phyloP scores from a whole-genome alignment of 352 stramenopile genomes.

The Pythium dissotocum region DNA sequence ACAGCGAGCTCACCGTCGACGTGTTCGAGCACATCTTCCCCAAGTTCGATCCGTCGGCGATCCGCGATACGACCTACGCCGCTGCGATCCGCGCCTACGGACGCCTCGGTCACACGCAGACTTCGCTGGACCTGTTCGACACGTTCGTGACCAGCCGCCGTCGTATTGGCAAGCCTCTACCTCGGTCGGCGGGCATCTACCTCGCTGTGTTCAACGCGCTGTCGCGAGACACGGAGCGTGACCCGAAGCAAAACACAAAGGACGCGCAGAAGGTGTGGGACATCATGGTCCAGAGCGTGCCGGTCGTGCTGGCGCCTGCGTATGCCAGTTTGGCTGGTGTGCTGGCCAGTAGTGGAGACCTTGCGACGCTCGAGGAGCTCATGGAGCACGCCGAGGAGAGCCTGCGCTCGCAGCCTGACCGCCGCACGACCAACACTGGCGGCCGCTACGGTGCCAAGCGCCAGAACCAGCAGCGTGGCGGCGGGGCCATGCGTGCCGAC shows the following conservation, averaged over 20 bases:
- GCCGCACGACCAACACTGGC: background rate
- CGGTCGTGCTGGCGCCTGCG: conserved; percentile 62
- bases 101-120: conserved; percentile 62
- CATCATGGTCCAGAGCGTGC: conserved; percentile 69
- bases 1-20: conserved; percentile 55
- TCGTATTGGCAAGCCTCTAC: conserved; percentile 28
- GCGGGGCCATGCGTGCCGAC: conserved; percentile 1
- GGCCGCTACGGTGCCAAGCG: background rate
- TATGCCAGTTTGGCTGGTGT: conserved; percentile 84
- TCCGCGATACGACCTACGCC: conserved; percentile 60
- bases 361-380: conserved; percentile 64
- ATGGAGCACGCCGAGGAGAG: conserved; percentile 51
- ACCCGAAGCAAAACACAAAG: conserved; percentile 61
- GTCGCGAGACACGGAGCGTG: conserved; percentile 60
- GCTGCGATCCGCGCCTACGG: conserved; percentile 72
- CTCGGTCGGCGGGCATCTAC: conserved; percentile 58
- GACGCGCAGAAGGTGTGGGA: conserved; percentile 77
- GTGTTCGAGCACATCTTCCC: conserved; percentile 68
- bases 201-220: conserved; percentile 84
- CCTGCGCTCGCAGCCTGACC: conserved; percentile 11
- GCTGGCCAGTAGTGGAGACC: conserved; percentile 74
- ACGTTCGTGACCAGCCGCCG: conserved; percentile 54
- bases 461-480: background rate
- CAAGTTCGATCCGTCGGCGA: conserved; percentile 40
- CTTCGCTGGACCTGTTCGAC: conserved; percentile 72